Evolutionary conservation across 2,329 filamentous ascomycete genomes (phyloP), one percentile per base, ranked within the genome.

Genomic region (Colletotrichum liaoningense): DNA sequence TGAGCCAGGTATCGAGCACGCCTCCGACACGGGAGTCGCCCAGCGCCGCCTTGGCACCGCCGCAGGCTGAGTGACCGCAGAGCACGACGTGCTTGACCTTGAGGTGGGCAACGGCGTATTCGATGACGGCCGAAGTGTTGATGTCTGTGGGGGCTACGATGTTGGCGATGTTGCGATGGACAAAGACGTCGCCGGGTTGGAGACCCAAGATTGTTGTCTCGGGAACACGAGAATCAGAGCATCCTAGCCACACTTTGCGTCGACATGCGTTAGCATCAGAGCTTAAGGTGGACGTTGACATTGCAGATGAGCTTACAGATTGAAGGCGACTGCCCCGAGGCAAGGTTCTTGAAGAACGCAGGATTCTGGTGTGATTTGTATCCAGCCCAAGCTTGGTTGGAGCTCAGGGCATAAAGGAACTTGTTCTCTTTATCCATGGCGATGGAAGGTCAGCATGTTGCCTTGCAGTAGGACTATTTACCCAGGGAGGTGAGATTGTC

Each of bases 161-260:
- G 85, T 97, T 97, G 83, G 94, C 94, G 81, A 97, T 95, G 86
- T 97, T 97, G 81, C 95, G 93, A 86, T 97, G 94, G 65, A 95
- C 93, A 82, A 97, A 97, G 77, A 97, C 92, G 78, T 97, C 94
- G 72, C 95, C 94, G 3, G 94, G 94, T 79, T 94, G 88, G 72
- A 95, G 88, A 79, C 93, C 92, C 33, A 95, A 89, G 79, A 97
- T 89, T 62, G 92, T 95, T 5, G 94, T 96, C 83, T 97, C 95
- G 1, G 95, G 94, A 77, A 94, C 92, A 76, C 95, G 93, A 52
- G 92, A 94, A 86, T 97, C 95, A 78, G 94, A 93, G 85, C 95
- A 97, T 73, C 95, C 95, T 76, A 97, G 89, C 94, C 94, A 97
- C 72, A 97, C 88, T 90, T 42, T 42, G 19, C 38, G 14, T 22